A percentile compares a stretch with the other conserved stretches of the same genome.
Evolutionary conservation across 1,284 basidiomycete genomes (phyloP).

Genomic region (Tilletia horrida): DNA sequence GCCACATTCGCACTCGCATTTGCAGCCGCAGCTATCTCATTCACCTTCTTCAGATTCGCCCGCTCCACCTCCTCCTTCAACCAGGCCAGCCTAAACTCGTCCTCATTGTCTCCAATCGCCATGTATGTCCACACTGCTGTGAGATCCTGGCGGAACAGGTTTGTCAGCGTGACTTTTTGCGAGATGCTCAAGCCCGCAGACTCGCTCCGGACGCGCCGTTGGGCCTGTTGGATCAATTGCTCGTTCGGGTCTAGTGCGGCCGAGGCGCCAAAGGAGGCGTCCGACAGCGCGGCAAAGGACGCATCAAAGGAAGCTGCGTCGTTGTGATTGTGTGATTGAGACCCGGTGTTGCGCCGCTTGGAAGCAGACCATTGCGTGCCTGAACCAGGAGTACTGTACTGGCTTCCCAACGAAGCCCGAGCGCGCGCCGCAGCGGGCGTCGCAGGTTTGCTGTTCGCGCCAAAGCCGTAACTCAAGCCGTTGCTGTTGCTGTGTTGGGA

Average conservation of each 20-base stretch:
- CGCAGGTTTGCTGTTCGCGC: background rate
- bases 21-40: background rate
- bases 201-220: constrained; percentile 14
- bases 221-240: constrained; percentile 15
- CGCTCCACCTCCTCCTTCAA: constrained; percentile 17
- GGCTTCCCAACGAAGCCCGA: background rate
- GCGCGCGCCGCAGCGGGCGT: constrained; percentile 1
- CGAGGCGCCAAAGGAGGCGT: background rate
- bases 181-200: background rate
- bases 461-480: too few species aligned
- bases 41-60: background rate
- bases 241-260: constrained; percentile 9
- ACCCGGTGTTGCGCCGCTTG: constrained; percentile 10
- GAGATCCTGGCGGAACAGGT: constrained; percentile 6
- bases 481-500: background rate
- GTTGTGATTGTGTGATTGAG: background rate
- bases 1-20: too few species aligned
- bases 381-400: background rate
- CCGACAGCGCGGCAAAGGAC: background rate
- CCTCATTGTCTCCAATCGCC: constrained; percentile 16
- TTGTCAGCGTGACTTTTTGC: constrained; percentile 7
- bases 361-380: constrained; percentile 2
- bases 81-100: constrained; percentile 15
- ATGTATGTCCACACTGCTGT: constrained; percentile 16
- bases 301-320: background rate